Percentiles rank a stretch among this genome's conserved stretches.
Evolutionary conservation across 345 rosid species (phyloP).

Genomic region (Luvunga scandens): DNA sequence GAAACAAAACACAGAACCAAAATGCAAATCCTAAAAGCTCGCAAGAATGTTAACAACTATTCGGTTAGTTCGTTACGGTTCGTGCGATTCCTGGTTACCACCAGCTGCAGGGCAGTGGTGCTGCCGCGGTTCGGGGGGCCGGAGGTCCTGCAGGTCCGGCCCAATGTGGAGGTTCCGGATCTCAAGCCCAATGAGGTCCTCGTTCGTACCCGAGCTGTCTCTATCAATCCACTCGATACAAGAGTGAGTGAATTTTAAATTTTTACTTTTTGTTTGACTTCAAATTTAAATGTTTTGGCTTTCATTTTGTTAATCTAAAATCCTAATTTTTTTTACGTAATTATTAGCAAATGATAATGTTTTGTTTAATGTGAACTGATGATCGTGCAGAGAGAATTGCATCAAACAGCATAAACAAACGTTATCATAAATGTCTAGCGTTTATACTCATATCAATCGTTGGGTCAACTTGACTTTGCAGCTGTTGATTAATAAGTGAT

Average conservation of each 20-base stretch:
- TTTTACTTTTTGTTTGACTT: neutral
- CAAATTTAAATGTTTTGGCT: neutral
- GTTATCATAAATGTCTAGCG: neutral
- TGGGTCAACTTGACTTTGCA: neutral
- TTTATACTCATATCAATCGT: neutral
- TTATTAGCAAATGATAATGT: neutral
- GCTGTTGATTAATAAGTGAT: neutral
- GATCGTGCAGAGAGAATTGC: neutral
- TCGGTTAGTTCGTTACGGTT: slow-evolving; percentile 6
- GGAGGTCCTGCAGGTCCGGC: slow-evolving; percentile 75
- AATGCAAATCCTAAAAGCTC: slow-evolving; percentile 33
- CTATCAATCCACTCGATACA: slow-evolving; percentile 89
- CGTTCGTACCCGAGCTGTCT: slow-evolving; percentile 81
- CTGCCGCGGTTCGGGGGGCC: slow-evolving; percentile 92
- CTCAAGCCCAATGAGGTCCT: slow-evolving; percentile 77
- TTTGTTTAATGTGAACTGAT: neutral
- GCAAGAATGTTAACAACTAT: neutral
- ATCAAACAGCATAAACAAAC: neutral
- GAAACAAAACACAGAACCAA: neutral
- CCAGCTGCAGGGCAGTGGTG: slow-evolving; percentile 80
- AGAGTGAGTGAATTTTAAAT: slow-evolving; percentile 51
- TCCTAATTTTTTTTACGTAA: no score
- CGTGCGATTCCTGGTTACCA: slow-evolving; percentile 51
- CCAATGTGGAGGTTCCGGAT: slow-evolving; percentile 67
- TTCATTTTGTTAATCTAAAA: neutral